Percentiles rank a stretch among this genome's conserved stretches.
These are phyloP conservation scores for Cladophialophora immunda DNA, from an alignment of 2,329 filamentous ascomycete genomes.

Conservation along the genomic window DNA sequence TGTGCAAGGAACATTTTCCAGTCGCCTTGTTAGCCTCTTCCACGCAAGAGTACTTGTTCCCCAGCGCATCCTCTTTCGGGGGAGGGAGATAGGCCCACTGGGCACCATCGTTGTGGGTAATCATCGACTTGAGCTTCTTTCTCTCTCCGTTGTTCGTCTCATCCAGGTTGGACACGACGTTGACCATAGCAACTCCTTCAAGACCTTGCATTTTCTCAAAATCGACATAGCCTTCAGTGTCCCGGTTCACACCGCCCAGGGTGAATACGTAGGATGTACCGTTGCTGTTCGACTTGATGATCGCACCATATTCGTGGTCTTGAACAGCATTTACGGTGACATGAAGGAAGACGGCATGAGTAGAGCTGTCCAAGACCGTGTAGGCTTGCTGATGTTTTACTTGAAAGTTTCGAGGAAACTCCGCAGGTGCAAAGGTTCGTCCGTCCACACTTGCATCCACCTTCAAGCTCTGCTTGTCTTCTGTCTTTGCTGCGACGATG, in stretches of 20 bases:
- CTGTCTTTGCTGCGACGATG: constrained; percentile 72
- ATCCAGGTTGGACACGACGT: constrained; percentile 79
- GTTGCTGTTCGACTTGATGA: constrained; percentile 98
- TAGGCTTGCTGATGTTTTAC: constrained; percentile 82
- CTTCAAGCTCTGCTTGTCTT: constrained; percentile 73
- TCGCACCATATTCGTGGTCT: constrained; percentile 78
- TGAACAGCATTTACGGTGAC: constrained; percentile 76
- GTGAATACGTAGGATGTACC: constrained; percentile 94
- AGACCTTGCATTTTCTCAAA: constrained; percentile 95
- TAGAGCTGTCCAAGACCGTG: constrained; percentile 93
- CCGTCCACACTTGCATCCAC: constrained; percentile 89
- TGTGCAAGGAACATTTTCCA: constrained; percentile 81
- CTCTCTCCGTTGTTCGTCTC: constrained; percentile 68
- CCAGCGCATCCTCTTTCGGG: constrained; percentile 74
- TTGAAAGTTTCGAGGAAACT: constrained; percentile 86
- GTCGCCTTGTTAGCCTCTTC: constrained; percentile 62
- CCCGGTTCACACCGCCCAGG: constrained; percentile 80
- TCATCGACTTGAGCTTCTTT: constrained; percentile 88
- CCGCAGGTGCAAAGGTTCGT: constrained; percentile 78
- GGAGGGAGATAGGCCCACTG: constrained; percentile 81
- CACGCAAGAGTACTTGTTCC: constrained; percentile 75
- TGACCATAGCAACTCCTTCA: constrained; percentile 88
- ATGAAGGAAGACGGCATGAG: constrained; percentile 92
- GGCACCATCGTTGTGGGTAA: constrained; percentile 95
- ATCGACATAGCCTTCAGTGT: constrained; percentile 81